Conservation (phyloP, 2,329 filamentous ascomycete species). For the Penicillium concentricum region DNA sequence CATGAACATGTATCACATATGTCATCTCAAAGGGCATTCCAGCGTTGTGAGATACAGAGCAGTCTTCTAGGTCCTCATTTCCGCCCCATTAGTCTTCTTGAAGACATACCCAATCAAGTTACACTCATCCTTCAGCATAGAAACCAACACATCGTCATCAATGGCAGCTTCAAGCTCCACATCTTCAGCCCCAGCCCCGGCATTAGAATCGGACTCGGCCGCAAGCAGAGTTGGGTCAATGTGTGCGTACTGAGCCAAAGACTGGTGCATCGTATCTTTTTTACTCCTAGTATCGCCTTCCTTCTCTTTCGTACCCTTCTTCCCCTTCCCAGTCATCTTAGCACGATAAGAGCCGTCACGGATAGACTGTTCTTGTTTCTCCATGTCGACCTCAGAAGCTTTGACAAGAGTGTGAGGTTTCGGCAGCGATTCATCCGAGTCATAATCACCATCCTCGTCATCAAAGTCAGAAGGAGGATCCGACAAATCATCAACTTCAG, state of each 20-base stretch:
- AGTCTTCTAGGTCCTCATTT: constrained; percentile 13
- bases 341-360: constrained; percentile 18
- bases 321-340: constrained; percentile 1
- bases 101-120: constrained; percentile 43
- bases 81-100: constrained; percentile 34
- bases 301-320: constrained; percentile 1
- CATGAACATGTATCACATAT: background rate
- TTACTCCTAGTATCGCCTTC: constrained; percentile 19
- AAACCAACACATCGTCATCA: constrained; percentile 37
- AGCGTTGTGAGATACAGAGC: background rate
- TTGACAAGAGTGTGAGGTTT: constrained; percentile 37
- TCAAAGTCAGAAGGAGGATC: background rate
- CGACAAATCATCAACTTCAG: background rate
- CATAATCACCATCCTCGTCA: constrained; percentile 16
- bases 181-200: background rate
- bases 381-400: constrained; percentile 41
- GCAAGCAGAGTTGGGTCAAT: constrained; percentile 39
- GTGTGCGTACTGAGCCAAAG: constrained; percentile 45
- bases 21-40: background rate
- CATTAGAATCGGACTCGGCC: constrained; percentile 2
- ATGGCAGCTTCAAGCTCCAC: constrained; percentile 25
- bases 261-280: constrained; percentile 42
- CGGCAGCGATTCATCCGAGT: constrained; percentile 26
- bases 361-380: constrained; percentile 34
- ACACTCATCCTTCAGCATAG: constrained; percentile 39